These are phyloP conservation scores for Cymbopogon flexuosus DNA, from an alignment of 202 grass and related monocot genomes.

Conservation along the genomic window DNA sequence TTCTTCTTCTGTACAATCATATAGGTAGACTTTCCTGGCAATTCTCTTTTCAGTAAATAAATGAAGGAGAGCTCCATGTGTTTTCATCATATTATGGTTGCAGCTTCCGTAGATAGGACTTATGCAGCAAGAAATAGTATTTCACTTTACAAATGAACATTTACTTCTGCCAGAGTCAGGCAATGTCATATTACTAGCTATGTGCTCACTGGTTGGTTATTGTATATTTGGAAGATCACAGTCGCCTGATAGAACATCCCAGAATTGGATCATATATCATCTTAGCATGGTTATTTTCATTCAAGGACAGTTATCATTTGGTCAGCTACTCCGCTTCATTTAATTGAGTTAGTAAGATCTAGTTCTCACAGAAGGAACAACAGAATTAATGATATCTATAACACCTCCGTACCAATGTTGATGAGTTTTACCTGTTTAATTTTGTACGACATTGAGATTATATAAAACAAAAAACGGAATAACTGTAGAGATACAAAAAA, in stretches of 20 bases:
- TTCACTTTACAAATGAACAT: not conserved
- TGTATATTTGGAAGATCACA: not conserved
- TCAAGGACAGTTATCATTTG: not conserved
- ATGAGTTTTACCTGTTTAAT: not conserved
- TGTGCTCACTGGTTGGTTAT: not conserved
- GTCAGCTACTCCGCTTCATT: not conserved
- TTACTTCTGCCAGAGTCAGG: not conserved
- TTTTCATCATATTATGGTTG: not conserved
- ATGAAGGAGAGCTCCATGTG: not conserved
- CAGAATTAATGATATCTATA: not conserved
- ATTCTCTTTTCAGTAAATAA: not conserved
- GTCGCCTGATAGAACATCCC: not conserved
- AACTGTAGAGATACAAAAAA: not conserved
- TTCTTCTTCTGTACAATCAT: too few species aligned
- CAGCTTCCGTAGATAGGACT: not conserved
- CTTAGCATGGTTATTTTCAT: constrained; percentile 16
- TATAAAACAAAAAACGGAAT: not conserved
- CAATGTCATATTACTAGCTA: not conserved
- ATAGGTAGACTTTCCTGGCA: too few species aligned
- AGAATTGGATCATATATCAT: not conserved
- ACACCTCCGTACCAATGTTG: not conserved
- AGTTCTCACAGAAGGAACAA: not conserved
- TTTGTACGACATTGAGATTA: not conserved
- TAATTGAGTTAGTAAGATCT: not conserved
- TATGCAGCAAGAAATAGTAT: constrained; percentile 1